Base-by-base conservation (phyloP, 1,284 basidiomycete species). In the Schizopora paradoxa region DNA sequence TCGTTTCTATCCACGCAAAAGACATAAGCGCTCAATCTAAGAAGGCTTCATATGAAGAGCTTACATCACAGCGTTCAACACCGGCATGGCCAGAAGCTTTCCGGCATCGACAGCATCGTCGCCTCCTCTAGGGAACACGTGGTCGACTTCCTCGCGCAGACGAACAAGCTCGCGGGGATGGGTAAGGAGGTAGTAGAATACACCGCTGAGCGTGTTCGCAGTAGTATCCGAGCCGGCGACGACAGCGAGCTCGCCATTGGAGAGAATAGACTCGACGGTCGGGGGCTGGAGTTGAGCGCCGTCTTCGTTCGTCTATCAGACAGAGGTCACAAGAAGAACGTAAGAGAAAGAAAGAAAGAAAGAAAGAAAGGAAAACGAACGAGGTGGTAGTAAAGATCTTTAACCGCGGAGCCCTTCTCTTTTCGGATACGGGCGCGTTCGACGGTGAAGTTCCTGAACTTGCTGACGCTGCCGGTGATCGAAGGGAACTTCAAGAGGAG, bases 301-400 rank as follows among this genome's bases (percentile, higher is more conserved):
- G 21, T 8, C 22, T 36, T n/a, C 28, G 25, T 13, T 57, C 61
- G 43, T 60, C 59, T 35, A 62, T 56, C 28, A 58, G 58, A 60
- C 64, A 47, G 28, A 22, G 25, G 5, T 22, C 14, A 21, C 16
- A 21, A 16, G 8, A 7, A 10, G 23, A 27, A 43, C 16, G 26
- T n/a, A 4, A n/a, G n/a, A 2, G 7, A 26, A 4, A 10, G 11
- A 5, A 4, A 19, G 2, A 36, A 7, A 29, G 7, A 7, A 13
- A 10, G 2, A 25, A 42, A 34, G n/a, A n/a, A n/a, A n/a, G n/a
- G n/a, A 2, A 4, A 21, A 29, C 47, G 33, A 43, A 71, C 68
- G 50, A 71, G 41, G 35, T 71, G 58, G 42, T 66, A 59, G 49
- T 68, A 69, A 4, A 70, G 53, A 49, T 70, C 69, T 41, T 62